Percentiles rank a stretch among this genome's conserved stretches.
These are phyloP conservation scores for Fusarium falciforme DNA, from an alignment of 2,329 filamentous ascomycete genomes.

Conservation along the genomic window DNA sequence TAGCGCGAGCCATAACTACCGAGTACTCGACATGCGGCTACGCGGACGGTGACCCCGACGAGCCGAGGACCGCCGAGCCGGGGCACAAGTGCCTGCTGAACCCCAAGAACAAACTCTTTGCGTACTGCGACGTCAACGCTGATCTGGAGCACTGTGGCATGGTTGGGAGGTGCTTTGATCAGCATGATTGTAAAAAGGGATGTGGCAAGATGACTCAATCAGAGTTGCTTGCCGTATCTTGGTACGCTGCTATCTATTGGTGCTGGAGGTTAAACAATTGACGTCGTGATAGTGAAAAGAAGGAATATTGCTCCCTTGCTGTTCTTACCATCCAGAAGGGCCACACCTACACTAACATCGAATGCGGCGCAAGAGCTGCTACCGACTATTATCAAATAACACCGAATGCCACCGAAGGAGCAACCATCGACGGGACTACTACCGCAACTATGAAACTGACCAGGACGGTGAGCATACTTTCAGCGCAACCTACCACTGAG, in stretches of 20 bases:
- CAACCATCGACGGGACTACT: not conserved
- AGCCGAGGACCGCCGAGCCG: constrained; percentile 42
- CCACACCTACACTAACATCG: constrained; percentile 51
- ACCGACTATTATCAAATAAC: constrained; percentile 41
- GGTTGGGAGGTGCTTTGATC: constrained; percentile 51
- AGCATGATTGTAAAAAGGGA: constrained; percentile 44
- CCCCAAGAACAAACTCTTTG: constrained; percentile 48
- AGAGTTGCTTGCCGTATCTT: constrained; percentile 48
- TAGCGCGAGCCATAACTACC: constrained; percentile 15
- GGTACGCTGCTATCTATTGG: constrained; percentile 37
- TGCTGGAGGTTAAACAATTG: not conserved
- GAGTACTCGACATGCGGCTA: constrained; percentile 45
- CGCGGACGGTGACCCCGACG: constrained; percentile 42
- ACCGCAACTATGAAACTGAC: not conserved
- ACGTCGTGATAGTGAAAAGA: not conserved
- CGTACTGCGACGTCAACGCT: constrained; percentile 46
- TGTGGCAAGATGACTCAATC: constrained; percentile 43
- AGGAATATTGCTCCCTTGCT: constrained; percentile 48
- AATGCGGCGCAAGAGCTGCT: constrained; percentile 44
- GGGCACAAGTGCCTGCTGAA: constrained; percentile 52
- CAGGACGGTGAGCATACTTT: not conserved
- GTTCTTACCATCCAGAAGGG: constrained; percentile 47
- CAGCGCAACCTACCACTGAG: not conserved
- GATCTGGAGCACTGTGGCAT: constrained; percentile 45
- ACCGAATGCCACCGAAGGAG: constrained; percentile 13